These are phyloP conservation scores for Stephanodiscus minutulus DNA, from an alignment of 108 stramenopile species.

Conservation along the genomic window DNA sequence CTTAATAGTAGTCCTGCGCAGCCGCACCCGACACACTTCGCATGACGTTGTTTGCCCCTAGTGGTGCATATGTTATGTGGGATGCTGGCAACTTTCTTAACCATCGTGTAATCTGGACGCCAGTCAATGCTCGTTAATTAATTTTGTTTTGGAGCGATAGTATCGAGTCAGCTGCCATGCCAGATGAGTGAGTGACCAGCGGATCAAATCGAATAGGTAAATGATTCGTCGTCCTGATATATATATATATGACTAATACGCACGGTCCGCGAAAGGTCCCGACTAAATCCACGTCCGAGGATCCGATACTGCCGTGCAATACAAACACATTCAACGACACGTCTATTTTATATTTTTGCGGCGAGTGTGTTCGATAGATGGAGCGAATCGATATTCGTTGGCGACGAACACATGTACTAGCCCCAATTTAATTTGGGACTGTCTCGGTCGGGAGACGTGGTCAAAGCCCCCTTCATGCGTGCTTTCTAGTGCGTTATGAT, in stretches of 20 bases:
- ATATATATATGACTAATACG: neutral
- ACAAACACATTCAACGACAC: slow-evolving; percentile 16
- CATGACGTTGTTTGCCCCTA: too few relatives aligned
- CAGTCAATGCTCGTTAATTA: neutral
- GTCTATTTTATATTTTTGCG: neutral
- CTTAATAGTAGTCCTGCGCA: too few relatives aligned
- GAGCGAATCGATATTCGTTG: slow-evolving; percentile 1
- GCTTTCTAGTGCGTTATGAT: slow-evolving; percentile 14
- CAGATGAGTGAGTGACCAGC: neutral
- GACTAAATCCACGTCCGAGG: slow-evolving; percentile 44
- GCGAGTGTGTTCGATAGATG: slow-evolving; percentile 22
- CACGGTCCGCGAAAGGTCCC: slow-evolving; percentile 57
- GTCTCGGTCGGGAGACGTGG: slow-evolving; percentile 56
- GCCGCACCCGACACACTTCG: neutral
- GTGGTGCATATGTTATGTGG: neutral
- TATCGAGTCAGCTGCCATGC: neutral
- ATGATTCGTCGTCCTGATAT: neutral
- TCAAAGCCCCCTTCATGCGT: slow-evolving; percentile 33
- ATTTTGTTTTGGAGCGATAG: neutral
- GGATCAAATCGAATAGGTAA: neutral
- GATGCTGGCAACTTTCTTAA: neutral
- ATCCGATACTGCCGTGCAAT: slow-evolving; percentile 58
- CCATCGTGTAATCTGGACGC: neutral
- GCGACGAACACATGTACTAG: slow-evolving; percentile 51
- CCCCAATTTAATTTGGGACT: slow-evolving; percentile 50